phyloP scores from a whole-genome alignment of 2,329 filamentous ascomycete genomes.

The Monilinia vaccinii-corymbosi region DNA sequence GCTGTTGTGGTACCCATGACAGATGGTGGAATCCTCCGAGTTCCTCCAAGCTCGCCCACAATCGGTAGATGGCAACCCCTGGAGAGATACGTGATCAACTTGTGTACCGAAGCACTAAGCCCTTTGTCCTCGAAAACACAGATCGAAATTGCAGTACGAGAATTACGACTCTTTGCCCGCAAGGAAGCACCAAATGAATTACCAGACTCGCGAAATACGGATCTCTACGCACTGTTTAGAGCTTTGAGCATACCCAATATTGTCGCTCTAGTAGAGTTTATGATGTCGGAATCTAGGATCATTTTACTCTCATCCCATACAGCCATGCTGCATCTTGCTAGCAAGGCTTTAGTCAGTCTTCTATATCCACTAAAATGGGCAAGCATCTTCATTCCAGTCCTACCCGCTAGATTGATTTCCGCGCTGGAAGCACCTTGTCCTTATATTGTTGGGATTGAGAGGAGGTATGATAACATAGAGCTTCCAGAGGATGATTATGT shows the following conservation, averaged over 20 bases:
- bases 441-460: constrained; percentile 93
- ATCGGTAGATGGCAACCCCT: constrained; percentile 93
- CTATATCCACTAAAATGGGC: constrained; percentile 90
- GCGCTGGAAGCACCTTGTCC: constrained; percentile 92
- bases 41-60: constrained; percentile 81
- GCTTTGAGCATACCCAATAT: constrained; percentile 87
- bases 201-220: constrained; percentile 81
- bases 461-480: constrained; percentile 76
- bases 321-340: constrained; percentile 90
- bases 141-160: constrained; percentile 82
- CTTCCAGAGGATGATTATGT: constrained; percentile 95
- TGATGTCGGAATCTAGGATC: constrained; percentile 85
- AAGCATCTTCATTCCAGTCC: constrained; percentile 85
- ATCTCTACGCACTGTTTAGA: constrained; percentile 87
- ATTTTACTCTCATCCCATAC: constrained; percentile 94
- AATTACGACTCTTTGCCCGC: constrained; percentile 82
- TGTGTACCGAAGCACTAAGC: constrained; percentile 90
- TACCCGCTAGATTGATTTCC: constrained; percentile 79
- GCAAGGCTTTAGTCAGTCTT: constrained; percentile 74
- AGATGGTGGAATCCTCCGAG: constrained; percentile 70
- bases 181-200: constrained; percentile 91
- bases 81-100: constrained; percentile 92
- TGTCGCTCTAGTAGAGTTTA: constrained; percentile 85
- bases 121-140: constrained; percentile 92
- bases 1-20: constrained; percentile 94